Evolutionary conservation across 139 green algal genomes (phyloP), one percentile per base, ranked within the genome.

Genomic region (Chlorella sp.): DNA sequence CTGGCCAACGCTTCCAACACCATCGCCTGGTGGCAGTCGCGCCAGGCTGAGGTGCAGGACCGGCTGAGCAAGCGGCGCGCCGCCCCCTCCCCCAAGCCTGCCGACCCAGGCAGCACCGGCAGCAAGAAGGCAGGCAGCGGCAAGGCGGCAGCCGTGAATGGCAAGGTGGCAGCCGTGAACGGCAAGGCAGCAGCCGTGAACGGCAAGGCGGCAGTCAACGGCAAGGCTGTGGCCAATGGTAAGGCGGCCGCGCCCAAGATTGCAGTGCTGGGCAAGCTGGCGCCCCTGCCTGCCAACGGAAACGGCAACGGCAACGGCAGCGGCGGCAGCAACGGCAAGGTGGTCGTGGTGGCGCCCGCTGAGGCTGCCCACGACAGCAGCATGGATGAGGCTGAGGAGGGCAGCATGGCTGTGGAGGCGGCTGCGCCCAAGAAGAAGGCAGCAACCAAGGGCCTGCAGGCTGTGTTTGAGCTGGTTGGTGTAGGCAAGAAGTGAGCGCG

Each of bases 11-110:
- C 89, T 41, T 86, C 72, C 56, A 80, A 80, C 73, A 98, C 95
- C 44, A 94, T 98, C 60, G 88, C 89, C 13, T 98, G 95, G 95
- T 98, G 94, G 94, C 86, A 93, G 82, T 68, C 83, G 25, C 90
- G 94, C 26, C 92, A 97, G 89, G 86, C 64, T 1, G 74, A 70
- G 34, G 17, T 90, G 47, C 34, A 90, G 74, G 32, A 41, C 17
- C 41, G 72, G 51, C 63, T 82, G 38, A 56, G 25, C 36, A 28
- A 60, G 60, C 76, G 76, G 16, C 60, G 60, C 4, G 76, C 60
- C 0, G 60, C 38, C 36, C 9, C 51, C 51, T 60, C 51, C 12
- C 51, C 51, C 51, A 60, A 60, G 13, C 51, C 51, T 4, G 51
- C 51, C 3, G 51, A 60, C 44, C 44, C 7, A 11, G 44, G 7